phyloP scores from a whole-genome alignment of 1,284 basidiomycete species.

The Wallemia mellicola region DNA sequence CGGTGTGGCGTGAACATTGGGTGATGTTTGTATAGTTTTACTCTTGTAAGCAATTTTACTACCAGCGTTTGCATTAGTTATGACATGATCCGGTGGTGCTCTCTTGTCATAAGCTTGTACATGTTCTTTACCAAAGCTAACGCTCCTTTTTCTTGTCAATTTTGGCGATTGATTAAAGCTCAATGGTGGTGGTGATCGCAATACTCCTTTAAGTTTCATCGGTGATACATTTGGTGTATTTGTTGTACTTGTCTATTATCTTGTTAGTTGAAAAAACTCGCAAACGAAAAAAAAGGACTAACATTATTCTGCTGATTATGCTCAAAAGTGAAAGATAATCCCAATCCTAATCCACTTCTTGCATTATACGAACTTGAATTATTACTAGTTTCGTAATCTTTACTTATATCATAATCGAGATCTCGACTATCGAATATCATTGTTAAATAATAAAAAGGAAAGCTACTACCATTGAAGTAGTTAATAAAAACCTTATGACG shows the following conservation, averaged over 20 bases:
- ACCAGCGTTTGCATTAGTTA: not conserved
- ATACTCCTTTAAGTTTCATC: not conserved
- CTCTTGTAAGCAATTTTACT: not conserved
- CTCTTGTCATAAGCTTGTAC: not conserved
- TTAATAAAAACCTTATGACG: too few species aligned
- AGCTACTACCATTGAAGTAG: too few species aligned
- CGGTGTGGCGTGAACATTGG: not conserved
- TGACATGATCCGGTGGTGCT: not conserved
- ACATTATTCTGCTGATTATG: too few species aligned
- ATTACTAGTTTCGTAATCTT: not conserved
- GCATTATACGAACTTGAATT: not conserved
- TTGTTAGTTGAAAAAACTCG: too few species aligned
- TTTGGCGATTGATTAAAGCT: not conserved
- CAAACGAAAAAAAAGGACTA: too few species aligned
- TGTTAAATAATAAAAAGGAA: too few species aligned
- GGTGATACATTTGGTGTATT: not conserved
- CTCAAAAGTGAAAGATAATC: too few species aligned
- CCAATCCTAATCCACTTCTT: not conserved
- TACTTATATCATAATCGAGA: not conserved
- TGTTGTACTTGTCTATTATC: too few species aligned
- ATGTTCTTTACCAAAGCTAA: not conserved
- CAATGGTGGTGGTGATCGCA: not conserved
- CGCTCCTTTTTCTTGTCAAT: not conserved
- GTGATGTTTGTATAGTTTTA: not conserved
- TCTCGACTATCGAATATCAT: not conserved